These are phyloP conservation scores for Kazachstania viticola DNA, from an alignment of 805 yeast species.

Conservation along the genomic window DNA sequence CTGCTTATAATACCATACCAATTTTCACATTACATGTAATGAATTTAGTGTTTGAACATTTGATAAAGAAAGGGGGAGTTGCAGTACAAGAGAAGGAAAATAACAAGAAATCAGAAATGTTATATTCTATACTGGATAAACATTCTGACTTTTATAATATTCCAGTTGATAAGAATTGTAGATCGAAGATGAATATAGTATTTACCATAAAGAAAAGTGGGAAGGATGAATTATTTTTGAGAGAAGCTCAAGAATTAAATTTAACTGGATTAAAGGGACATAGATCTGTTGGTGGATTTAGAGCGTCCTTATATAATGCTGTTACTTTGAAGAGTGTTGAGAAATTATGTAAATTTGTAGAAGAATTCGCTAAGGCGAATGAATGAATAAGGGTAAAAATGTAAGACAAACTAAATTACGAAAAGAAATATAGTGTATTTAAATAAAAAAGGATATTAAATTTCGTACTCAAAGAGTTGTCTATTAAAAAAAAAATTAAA, in stretches of 20 bases:
- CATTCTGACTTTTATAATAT: constrained; percentile 53
- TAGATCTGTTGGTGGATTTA: constrained; percentile 93
- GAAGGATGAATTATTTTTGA: constrained; percentile 57
- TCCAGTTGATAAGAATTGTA: constrained; percentile 50
- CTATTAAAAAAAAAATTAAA: constrained; percentile 28
- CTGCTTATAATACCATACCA: constrained; percentile 93
- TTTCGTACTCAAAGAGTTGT: constrained; percentile 57
- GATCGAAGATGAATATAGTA: constrained; percentile 90
- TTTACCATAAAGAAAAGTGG: constrained; percentile 62
- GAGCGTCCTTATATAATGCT: constrained; percentile 89
- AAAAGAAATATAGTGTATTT: constrained; percentile 11
- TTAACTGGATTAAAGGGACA: constrained; percentile 87
- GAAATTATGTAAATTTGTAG: constrained; percentile 43
- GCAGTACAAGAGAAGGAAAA: constrained; percentile 46
- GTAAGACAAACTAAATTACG: constrained; percentile 20
- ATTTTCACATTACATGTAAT: constrained; percentile 83
- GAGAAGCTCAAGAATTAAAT: constrained; percentile 46
- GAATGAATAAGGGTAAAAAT: not conserved
- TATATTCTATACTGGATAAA: constrained; percentile 57
- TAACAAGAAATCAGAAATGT: constrained; percentile 44
- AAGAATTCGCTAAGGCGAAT: constrained; percentile 43
- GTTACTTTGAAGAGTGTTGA: constrained; percentile 52
- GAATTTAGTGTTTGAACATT: constrained; percentile 58
- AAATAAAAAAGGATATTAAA: constrained; percentile 9
- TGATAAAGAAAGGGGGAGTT: constrained; percentile 65